Evolutionary conservation across 116 monocot genomes (phyloP), one percentile per base, ranked within the genome.

Genomic region (Posidonia oceanica): DNA sequence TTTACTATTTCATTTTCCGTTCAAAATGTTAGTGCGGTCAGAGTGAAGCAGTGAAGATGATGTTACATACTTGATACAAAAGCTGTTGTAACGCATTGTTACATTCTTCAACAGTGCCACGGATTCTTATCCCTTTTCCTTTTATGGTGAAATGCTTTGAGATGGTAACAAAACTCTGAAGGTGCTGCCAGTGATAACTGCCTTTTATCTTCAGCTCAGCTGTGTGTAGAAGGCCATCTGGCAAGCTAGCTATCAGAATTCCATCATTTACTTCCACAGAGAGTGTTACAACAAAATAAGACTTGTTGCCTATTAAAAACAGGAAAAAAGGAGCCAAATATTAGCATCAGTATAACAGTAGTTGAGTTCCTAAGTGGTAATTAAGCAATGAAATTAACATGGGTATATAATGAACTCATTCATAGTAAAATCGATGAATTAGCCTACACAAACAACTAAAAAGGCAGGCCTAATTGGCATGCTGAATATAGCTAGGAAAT

Each of bases 81-180:
- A 95, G 38, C 15, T 59, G 69, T 56, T 86, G 84, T 79, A 95
- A 68, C 38, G 91, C 95, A 79, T 72, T 71, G 62, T 91, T 91
- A 61, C 86, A 95, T 66, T 95, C 91, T n/a, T 59, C 66, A 51
- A 87, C 74, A 12, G 77, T 86, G 20, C 84, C 91, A 64, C 68
- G 91, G 57, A 95, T 84, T 54, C 95, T 80, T 40, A 95, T 53
- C 73, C 88, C 95, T 81, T 77, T 86, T 64, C 76, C 95, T 80
- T 80, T 86, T 15, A 86, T 57, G 67, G 79, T 44, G 76, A 95
- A 88, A 64, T 86, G 80, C 66, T 86, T 84, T 39, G 88, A 83
- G 51, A 91, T 95, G 56, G 91, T 86, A 42, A 94, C 94, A 72
- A 77, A 88, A 15, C 84, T 84, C 84, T 91, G 94, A 62, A 91